phyloP scores from a whole-genome alignment of 2,329 filamentous ascomycete species.

The Fonsecaea nubica region DNA sequence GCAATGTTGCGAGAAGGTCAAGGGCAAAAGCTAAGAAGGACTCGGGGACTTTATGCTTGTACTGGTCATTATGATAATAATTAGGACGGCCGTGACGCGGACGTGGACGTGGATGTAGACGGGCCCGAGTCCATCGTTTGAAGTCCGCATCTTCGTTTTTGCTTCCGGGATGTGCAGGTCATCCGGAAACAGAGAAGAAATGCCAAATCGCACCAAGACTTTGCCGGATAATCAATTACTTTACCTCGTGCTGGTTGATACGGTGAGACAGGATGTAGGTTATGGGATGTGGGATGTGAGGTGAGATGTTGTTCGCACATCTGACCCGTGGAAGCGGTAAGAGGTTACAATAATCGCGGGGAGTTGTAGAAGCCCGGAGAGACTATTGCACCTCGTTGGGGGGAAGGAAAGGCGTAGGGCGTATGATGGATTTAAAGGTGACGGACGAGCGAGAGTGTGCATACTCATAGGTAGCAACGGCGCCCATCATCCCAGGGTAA shows the following conservation, averaged over 20 bases:
- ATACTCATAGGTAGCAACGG: neutral
- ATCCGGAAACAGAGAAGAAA: too few relatives aligned
- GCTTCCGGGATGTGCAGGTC: too few relatives aligned
- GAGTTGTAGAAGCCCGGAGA: neutral
- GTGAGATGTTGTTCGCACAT: neutral
- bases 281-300: neutral
- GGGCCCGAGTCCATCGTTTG: too few relatives aligned
- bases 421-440: neutral
- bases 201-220: too few relatives aligned
- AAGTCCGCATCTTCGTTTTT: neutral
- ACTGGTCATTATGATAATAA: neutral
- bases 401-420: constrained; percentile 1
- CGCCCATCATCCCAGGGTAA: too few relatives aligned
- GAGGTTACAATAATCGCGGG: neutral
- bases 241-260: too few relatives aligned
- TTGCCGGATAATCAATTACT: neutral
- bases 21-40: neutral
- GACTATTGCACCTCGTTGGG: neutral
- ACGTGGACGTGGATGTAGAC: too few relatives aligned
- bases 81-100: neutral
- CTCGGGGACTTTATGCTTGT: too few relatives aligned
- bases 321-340: neutral
- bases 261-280: neutral
- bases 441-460: neutral
- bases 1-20: too few relatives aligned